Base-by-base conservation (phyloP, 805 yeast genomes). In the Candida pseudoglaebosa region DNA sequence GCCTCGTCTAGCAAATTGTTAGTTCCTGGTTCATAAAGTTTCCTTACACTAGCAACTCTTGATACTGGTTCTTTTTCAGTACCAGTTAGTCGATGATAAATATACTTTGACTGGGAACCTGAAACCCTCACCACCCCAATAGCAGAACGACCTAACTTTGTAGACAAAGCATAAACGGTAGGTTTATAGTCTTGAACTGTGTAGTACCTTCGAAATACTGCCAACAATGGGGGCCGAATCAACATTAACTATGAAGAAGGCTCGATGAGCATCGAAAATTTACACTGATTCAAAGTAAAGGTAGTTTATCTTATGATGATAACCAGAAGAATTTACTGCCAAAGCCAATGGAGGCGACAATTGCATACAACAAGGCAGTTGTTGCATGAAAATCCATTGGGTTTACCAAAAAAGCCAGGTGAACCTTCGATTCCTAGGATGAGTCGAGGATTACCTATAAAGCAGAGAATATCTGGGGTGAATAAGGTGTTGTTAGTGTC, bases 131-230 rank as follows among this genome's bases (percentile, higher is more conserved):
- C 71, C 1, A 93, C 87, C 0, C 89, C 95, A 17, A 93, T 79
- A 0, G 97, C 99, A 0, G 97, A 75, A 42, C 82, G 71, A 1
- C 88, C 80, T 0, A 84, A 77, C 6, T 84, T 79, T 0, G 98
- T 91, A 0, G 98, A 87, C 13, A 89, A 64, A 0, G 99, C 99
- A 65, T 83, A 93, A 1, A 93, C 81, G 0, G 99, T 93, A 7
- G 93, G 83, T 14, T 24, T 28, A 22, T 40, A 33, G 20, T 33
- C 36, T 22, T n/a, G 16, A 4, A 22, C 36, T n/a, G 28, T 33
- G 12, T 28, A 33, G 9, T 22, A 16, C 17, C 14, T 12, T 24
- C 36, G 28, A 12, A 15, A 15, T 8, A n/a, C 18, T 15, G n/a
- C 20, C 8, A 30, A n/a, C n/a, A n/a, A 17, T 15, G 21, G 9